Evolutionary conservation across 208 protist genomes (phyloP), one percentile per base, ranked within the genome.

Genomic region (Leishmania aethiopica): DNA sequence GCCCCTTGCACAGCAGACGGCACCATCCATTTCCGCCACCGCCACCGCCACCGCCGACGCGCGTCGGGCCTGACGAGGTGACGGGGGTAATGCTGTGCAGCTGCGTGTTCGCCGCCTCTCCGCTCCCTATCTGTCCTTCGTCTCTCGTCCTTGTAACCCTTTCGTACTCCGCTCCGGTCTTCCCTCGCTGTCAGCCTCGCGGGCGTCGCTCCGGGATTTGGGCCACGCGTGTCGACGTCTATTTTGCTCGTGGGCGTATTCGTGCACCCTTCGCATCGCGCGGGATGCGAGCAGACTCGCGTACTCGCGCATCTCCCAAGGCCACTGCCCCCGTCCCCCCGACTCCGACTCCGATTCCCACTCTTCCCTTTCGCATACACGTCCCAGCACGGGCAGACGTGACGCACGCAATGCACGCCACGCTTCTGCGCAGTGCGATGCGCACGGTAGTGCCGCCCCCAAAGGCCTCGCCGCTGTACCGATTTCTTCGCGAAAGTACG

Each of bases 401-500:
- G 47, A 78, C 74, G 37, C 55, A 69, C 1, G 51, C 49, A 13
- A 76, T 76, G 72, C 72, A 28, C 49, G 49, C 72, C 4, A 76
- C 72, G 49, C 72, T 59, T 40, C n/a, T 55, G 49, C 40, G 72
- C 47, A 28, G 15, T 55, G 72, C 49, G 51, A 3, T 60, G 15
- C 49, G 49, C 37, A 10, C 37, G 32, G 37, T 25, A 49, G 17
- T 42, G 49, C 72, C 49, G 13, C 49, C 40, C 15, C 53, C 19
- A 37, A 51, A 77, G 19, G 53, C 45, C 25, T 10, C 64, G 35
- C 11, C 70, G 32, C 49, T 83, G 69, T 53, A 25, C 11, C 57
- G 51, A 10, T 71, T 83, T 83, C 75, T 83, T 55, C 47, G 57
- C 47, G 57, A 49, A 45, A 66, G 3, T 72, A 37, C 66, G 55